phyloP scores from a whole-genome alignment of 768 basidiomycete genomes.

The Boletus vinaceobasis region DNA sequence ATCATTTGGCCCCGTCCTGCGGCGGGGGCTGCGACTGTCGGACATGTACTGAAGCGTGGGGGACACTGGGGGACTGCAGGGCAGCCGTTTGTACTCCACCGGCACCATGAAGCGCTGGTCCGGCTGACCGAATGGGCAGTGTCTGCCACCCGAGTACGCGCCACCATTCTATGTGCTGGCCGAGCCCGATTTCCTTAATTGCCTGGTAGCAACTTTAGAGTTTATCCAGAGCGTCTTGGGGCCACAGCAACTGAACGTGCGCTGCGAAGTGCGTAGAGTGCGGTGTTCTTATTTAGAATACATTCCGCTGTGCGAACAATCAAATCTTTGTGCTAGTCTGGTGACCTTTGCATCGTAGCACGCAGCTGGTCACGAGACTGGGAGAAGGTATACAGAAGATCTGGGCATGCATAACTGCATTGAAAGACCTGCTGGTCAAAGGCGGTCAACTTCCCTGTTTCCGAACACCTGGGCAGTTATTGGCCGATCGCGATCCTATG shows the following conservation, averaged over 20 bases:
- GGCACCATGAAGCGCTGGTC: background rate
- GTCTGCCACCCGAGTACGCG: background rate
- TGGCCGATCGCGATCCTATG: background rate
- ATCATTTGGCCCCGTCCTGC: background rate
- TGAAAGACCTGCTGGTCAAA: background rate
- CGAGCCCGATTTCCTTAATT: background rate
- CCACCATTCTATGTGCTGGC: background rate
- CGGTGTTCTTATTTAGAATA: background rate
- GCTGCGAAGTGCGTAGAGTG: background rate
- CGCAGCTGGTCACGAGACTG: background rate
- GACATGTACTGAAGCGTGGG: background rate
- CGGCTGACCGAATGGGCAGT: background rate
- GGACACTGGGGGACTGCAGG: background rate
- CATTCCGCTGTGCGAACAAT: background rate
- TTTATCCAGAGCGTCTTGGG: background rate
- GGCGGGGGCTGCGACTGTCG: background rate
- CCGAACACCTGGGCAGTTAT: background rate
- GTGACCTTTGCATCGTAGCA: background rate
- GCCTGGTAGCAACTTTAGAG: background rate
- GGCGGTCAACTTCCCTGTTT: background rate
- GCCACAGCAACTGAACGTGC: background rate
- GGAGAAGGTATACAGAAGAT: background rate
- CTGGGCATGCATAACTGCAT: too few species aligned
- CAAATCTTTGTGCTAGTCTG: too few species aligned
- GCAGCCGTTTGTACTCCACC: background rate